Percentiles rank a stretch among this genome's conserved stretches.
Evolutionary conservation across 495 filamentous ascomycete species (phyloP).

Genomic region (Xylona heveae): DNA sequence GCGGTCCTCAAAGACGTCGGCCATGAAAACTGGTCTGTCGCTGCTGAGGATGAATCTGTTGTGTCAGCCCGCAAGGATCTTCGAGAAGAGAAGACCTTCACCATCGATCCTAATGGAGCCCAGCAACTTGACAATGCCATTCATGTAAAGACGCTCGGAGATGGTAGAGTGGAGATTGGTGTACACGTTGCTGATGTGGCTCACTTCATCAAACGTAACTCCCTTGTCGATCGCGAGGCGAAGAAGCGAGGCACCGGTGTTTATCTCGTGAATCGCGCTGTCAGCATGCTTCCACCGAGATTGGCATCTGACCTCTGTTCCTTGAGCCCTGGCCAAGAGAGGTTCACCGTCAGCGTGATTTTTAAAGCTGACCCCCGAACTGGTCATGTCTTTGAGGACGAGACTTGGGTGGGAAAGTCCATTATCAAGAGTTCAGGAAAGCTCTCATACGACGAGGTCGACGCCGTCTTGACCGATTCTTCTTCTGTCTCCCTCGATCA

Average conservation of each 20-base stretch:
- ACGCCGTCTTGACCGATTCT: slow-evolving; percentile 46
- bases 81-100: slow-evolving; percentile 75
- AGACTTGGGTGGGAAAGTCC: slow-evolving; percentile 84
- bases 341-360: slow-evolving; percentile 78
- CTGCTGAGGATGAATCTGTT: slow-evolving; percentile 55
- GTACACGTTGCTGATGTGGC: slow-evolving; percentile 91
- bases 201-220: slow-evolving; percentile 92
- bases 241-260: slow-evolving; percentile 96
- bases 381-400: slow-evolving; percentile 56
- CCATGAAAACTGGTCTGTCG: slow-evolving; percentile 74
- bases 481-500: slow-evolving; percentile 33
- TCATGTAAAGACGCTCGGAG: slow-evolving; percentile 61
- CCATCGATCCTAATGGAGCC: slow-evolving; percentile 65
- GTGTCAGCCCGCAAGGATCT: slow-evolving; percentile 71
- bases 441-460: slow-evolving; percentile 65
- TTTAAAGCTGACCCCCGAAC: slow-evolving; percentile 67
- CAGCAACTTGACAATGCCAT: slow-evolving; percentile 80
- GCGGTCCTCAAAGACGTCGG: slow-evolving; percentile 85
- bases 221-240: slow-evolving; percentile 87
- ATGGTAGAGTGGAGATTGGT: slow-evolving; percentile 82
- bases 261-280: slow-evolving; percentile 75
- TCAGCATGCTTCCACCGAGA: slow-evolving; percentile 73
- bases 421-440: slow-evolving; percentile 80
- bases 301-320: slow-evolving; percentile 76
- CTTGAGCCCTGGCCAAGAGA: slow-evolving; percentile 63